phyloP scores from a whole-genome alignment of 2,329 filamentous ascomycete genomes.

The Chaetomiaceae sp. region DNA sequence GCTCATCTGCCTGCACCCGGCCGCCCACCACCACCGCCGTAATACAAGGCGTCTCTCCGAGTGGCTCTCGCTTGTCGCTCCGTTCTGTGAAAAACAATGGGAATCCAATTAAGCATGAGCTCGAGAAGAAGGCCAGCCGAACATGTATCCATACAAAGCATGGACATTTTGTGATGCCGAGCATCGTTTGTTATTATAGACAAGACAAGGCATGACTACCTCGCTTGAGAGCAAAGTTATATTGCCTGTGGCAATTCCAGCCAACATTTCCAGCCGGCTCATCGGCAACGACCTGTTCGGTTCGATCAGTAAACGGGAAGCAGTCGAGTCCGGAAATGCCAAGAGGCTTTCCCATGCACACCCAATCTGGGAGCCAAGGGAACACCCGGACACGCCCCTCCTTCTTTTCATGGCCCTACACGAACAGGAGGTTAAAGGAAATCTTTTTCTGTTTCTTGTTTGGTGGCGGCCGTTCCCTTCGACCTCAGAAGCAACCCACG shows the following conservation, averaged over 20 bases:
- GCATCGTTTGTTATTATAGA: neutral
- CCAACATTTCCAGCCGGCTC: neutral
- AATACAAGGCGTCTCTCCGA: conserved; percentile 17
- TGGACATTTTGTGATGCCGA: neutral
- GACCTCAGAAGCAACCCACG: neutral
- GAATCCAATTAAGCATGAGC: conserved; percentile 7
- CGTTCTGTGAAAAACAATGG: neutral
- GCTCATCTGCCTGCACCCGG: conserved; percentile 11
- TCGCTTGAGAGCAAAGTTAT: neutral
- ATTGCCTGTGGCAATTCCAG: neutral
- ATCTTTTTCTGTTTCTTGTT: conserved; percentile 20
- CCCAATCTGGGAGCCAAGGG: neutral
- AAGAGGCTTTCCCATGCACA: conserved; percentile 10
- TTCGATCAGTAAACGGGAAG: neutral
- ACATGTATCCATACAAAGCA: too few relatives aligned
- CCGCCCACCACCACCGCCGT: conserved; percentile 3
- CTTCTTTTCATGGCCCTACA: neutral
- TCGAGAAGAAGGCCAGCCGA: neutral
- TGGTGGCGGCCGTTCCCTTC: conserved; percentile 15
- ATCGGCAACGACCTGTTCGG: neutral
- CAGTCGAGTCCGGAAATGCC: conserved; percentile 8
- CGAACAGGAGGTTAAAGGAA: conserved; percentile 15
- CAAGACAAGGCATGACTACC: neutral
- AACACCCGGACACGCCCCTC: neutral
- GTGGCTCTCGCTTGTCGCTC: conserved; percentile 13